Percentiles rank a stretch among this genome's conserved stretches.
Conservation (phyloP, 805 yeast genomes). For the Phaffomyces opuntiae region DNA sequence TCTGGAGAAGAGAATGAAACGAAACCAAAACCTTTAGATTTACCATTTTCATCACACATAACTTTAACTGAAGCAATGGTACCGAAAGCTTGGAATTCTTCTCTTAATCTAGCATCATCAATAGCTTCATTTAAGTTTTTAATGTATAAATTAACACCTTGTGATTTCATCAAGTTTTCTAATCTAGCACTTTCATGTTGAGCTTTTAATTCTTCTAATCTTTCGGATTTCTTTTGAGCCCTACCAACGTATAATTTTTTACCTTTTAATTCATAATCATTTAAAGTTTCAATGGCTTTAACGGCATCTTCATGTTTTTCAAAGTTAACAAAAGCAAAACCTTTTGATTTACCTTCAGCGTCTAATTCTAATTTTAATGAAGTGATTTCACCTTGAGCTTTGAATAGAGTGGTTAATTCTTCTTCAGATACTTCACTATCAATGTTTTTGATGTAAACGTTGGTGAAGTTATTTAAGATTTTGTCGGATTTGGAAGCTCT, state of each 20-base stretch:
- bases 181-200: conserved; percentile 88
- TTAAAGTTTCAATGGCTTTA: conserved; percentile 86
- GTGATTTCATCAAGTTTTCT: conserved; percentile 90
- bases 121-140: conserved; percentile 93
- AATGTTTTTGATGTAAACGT: conserved; percentile 91
- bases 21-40: conserved; percentile 97
- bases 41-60: conserved; percentile 90
- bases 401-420: conserved; percentile 66
- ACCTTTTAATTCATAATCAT: conserved; percentile 80
- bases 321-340: conserved; percentile 93
- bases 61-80: conserved; percentile 93
- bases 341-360: conserved; percentile 82
- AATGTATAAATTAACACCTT: conserved; percentile 94
- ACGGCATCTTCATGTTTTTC: conserved; percentile 83
- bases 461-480: conserved; percentile 89
- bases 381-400: conserved; percentile 70
- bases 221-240: conserved; percentile 98
- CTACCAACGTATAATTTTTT: conserved; percentile 91
- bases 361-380: conserved; percentile 76
- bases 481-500: conserved; percentile 91
- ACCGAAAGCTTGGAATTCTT: conserved; percentile 91
- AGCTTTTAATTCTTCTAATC: conserved; percentile 90
- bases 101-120: conserved; percentile 85
- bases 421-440: conserved; percentile 61
- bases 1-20: conserved; percentile 97